Evolutionary conservation across 2,329 filamentous ascomycete genomes (phyloP).

Genomic region (Venturia effusa): DNA sequence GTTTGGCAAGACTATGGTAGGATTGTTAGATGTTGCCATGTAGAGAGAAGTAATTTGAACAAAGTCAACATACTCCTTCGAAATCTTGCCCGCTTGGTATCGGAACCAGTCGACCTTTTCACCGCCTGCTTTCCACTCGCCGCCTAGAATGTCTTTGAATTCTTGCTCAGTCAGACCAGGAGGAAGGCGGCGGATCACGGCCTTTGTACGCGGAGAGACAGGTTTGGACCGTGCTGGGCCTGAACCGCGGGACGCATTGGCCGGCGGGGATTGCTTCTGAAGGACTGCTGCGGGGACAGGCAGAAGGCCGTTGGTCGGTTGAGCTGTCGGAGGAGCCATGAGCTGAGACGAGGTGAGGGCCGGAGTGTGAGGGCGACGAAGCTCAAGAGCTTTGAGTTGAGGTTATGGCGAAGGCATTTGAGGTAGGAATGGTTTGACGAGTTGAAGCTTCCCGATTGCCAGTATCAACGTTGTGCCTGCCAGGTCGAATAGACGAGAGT

Average conservation of each 20-base stretch:
- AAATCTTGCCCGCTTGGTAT: constrained; percentile 65
- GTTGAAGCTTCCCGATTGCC: neutral
- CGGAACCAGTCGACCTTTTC: constrained; percentile 78
- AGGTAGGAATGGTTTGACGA: neutral
- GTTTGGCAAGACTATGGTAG: constrained; percentile 60
- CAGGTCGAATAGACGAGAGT: neutral
- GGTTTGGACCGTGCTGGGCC: constrained; percentile 27
- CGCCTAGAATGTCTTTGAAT: constrained; percentile 59
- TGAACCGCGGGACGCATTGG: constrained; percentile 1
- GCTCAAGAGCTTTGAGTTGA: neutral
- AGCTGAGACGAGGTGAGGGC: neutral
- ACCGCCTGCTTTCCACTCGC: constrained; percentile 69
- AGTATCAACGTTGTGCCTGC: neutral
- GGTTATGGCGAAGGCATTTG: neutral
- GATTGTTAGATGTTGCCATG: constrained; percentile 3
- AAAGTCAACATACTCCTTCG: constrained; percentile 57
- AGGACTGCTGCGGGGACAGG: constrained; percentile 22
- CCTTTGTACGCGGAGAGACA: constrained; percentile 55
- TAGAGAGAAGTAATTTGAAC: neutral
- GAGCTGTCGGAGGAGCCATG: constrained; percentile 6
- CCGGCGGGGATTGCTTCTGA: constrained; percentile 19
- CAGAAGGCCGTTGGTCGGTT: constrained; percentile 26
- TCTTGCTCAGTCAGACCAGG: constrained; percentile 75
- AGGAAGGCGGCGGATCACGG: constrained; percentile 73
- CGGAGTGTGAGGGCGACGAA: neutral